These are phyloP conservation scores for Mucor indicus DNA, from an alignment of 371 early-diverging fungal species.

Conservation along the genomic window DNA sequence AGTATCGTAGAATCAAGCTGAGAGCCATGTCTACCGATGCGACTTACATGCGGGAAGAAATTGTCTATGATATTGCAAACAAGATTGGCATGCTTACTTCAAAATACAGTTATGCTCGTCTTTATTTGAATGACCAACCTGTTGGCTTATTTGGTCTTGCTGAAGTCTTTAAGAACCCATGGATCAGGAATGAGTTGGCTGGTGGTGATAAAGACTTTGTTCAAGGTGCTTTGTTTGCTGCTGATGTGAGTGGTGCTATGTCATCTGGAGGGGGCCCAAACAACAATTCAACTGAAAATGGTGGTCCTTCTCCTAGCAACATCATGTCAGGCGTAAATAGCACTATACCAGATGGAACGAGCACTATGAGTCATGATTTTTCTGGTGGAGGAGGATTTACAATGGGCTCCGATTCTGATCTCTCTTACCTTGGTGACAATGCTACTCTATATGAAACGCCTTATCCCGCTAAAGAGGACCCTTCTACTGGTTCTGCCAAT, in stretches of 20 bases:
- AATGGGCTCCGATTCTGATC: slow-evolving; percentile 10
- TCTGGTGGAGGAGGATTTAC: background rate
- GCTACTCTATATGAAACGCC: slow-evolving; percentile 11
- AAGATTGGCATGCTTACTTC: slow-evolving; percentile 41
- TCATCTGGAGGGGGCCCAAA: slow-evolving; percentile 1
- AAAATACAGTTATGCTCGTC: slow-evolving; percentile 30
- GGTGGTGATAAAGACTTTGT: slow-evolving; percentile 18
- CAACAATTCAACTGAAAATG: background rate
- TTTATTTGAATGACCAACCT: slow-evolving; percentile 26
- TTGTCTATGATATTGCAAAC: slow-evolving; percentile 42
- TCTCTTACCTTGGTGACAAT: slow-evolving; percentile 21
- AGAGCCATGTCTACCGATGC: slow-evolving; percentile 36
- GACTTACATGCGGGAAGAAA: slow-evolving; percentile 47
- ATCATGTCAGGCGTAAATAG: background rate
- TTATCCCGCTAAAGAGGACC: slow-evolving; percentile 2
- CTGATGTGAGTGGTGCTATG: slow-evolving; percentile 15
- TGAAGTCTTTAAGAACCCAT: slow-evolving; percentile 32
- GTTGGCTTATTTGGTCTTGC: slow-evolving; percentile 34
- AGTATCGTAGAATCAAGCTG: slow-evolving; percentile 30
- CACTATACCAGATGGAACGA: no score
- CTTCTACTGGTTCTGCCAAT: slow-evolving; percentile 7
- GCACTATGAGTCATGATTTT: background rate
- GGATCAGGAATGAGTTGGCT: slow-evolving; percentile 28
- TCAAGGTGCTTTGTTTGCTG: slow-evolving; percentile 16
- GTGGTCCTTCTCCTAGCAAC: background rate